Evolutionary conservation across 1,284 basidiomycete genomes (phyloP).

Genomic region (Psilocybe mexicana): DNA sequence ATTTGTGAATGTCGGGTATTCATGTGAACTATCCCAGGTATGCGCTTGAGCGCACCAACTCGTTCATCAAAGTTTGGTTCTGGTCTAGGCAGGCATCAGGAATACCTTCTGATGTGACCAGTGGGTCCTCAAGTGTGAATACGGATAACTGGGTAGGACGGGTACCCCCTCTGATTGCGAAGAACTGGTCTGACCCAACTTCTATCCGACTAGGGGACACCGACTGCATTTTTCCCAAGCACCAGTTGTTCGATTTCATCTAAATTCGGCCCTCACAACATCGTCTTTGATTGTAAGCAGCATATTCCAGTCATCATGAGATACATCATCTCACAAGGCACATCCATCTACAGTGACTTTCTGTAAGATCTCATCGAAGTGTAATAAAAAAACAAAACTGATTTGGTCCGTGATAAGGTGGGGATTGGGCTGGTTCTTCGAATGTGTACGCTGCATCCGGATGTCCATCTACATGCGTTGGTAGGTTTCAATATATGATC

Average conservation of each 20-base stretch:
- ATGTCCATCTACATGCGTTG: constrained; percentile 38
- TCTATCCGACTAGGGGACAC: constrained; percentile 46
- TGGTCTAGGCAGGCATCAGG: constrained; percentile 46
- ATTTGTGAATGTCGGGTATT: background rate
- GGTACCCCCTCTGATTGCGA: background rate
- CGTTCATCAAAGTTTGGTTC: constrained; percentile 60
- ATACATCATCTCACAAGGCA: constrained; percentile 4
- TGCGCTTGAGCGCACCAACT: constrained; percentile 51
- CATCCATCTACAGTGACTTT: constrained; percentile 30
- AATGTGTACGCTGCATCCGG: constrained; percentile 44
- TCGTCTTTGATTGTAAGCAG: constrained; percentile 59
- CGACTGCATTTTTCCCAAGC: constrained; percentile 57
- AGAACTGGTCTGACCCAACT: background rate
- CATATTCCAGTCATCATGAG: background rate
- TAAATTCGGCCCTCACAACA: constrained; percentile 58
- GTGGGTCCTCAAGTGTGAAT: constrained; percentile 41
- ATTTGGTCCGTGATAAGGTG: constrained; percentile 35
- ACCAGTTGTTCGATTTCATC: constrained; percentile 49
- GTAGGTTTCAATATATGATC: constrained; percentile 32
- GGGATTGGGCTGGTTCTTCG: constrained; percentile 55
- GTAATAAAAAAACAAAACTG: constrained; percentile 19
- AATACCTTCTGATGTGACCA: constrained; percentile 47
- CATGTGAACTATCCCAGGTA: constrained; percentile 34
- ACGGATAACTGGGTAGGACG: constrained; percentile 47
- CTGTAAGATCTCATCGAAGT: constrained; percentile 30